Evolutionary conservation across 2,329 filamentous ascomycete species (phyloP), one percentile per base, ranked within the genome.

Genomic region (Colletotrichum scovillei): DNA sequence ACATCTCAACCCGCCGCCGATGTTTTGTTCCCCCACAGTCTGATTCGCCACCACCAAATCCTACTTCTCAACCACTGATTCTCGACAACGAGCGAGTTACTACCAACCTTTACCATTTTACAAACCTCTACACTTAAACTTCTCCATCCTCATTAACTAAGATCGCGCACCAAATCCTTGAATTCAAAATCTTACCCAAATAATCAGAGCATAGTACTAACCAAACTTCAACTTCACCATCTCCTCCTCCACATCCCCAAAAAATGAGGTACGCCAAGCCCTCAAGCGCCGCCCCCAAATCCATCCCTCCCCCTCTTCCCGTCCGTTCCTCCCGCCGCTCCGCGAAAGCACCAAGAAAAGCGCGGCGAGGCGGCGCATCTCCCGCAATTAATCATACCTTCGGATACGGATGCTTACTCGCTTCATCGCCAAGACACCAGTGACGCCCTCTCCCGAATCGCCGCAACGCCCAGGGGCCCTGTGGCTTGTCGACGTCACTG

Each of bases 211-310:
- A 35, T 35, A 35, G 11, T 4, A 12, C 32, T 2, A 35, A 12
- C 4, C 1, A 35, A 35, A 11, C 32, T 12, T 35, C 30, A 35
- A 35, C 32, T 35, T 35, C 11, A 35, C 16, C 6, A 53, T 14
- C 30, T n/a, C 49, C 30, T n/a, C 49, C 24, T 4, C 12, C 22
- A 28, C 24, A 46, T 22, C n/a, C 30, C 30, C 16, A 12, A 60
- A 60, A 30, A 24, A 55, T 65, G 52, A 65, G 52, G 32, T 46
- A 19, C n/a, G 63, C 63, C 63, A 57, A 57, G 63, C 32, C 24
- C 30, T n/a, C 32, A 56, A 65, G 63, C 24, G 63, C 32, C 30
- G 49, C 52, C 49, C 63, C 63, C 52, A 46, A 57, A 57, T 38
- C 30, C n/a, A 42, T 22, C 24, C 14, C 30, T 24, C n/a, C 30